Conservation (phyloP, 495 filamentous ascomycete species). For the Talaromyces borbonicus region DNA sequence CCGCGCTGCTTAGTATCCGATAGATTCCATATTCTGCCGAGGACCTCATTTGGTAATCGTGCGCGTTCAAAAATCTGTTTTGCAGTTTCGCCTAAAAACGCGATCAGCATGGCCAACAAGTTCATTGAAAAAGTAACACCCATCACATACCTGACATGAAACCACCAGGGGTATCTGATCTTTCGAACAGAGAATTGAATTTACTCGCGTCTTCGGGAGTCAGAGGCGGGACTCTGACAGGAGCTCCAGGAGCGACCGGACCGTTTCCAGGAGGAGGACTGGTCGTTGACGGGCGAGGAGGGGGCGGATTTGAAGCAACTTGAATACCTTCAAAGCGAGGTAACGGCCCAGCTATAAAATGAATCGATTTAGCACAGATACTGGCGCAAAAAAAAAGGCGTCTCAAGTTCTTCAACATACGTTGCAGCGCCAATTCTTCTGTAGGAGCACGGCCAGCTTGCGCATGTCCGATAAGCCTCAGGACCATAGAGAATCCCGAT, state of each 20-base stretch:
- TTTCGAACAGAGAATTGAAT: slow-evolving; percentile 78
- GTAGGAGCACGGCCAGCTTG: slow-evolving; percentile 75
- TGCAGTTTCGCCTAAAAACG: slow-evolving; percentile 57
- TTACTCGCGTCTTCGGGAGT: slow-evolving; percentile 82
- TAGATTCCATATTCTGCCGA: slow-evolving; percentile 91
- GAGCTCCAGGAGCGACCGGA: slow-evolving; percentile 55
- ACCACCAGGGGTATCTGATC: slow-evolving; percentile 68
- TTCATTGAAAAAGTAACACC: neutral
- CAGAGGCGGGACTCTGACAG: slow-evolving; percentile 83
- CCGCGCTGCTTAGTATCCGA: slow-evolving; percentile 89
- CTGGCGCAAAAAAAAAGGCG: no score
- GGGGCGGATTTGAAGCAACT: slow-evolving; percentile 31
- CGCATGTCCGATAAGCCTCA: slow-evolving; percentile 91
- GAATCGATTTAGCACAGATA: neutral
- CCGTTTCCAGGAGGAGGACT: slow-evolving; percentile 42
- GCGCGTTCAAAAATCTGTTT: slow-evolving; percentile 94
- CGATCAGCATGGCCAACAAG: neutral
- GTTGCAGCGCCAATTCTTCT: slow-evolving; percentile 61
- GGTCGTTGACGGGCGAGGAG: slow-evolving; percentile 23
- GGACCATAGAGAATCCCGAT: slow-evolving; percentile 79
- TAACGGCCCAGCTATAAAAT: slow-evolving; percentile 61
- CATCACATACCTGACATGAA: slow-evolving; percentile 57
- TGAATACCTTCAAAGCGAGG: slow-evolving; percentile 81
- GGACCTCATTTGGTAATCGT: slow-evolving; percentile 75
- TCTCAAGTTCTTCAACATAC: no score